Evolutionary conservation across 2,329 filamentous ascomycete genomes (phyloP), one percentile per base, ranked within the genome.

Genomic region (Cordyceps fumosorosea): DNA sequence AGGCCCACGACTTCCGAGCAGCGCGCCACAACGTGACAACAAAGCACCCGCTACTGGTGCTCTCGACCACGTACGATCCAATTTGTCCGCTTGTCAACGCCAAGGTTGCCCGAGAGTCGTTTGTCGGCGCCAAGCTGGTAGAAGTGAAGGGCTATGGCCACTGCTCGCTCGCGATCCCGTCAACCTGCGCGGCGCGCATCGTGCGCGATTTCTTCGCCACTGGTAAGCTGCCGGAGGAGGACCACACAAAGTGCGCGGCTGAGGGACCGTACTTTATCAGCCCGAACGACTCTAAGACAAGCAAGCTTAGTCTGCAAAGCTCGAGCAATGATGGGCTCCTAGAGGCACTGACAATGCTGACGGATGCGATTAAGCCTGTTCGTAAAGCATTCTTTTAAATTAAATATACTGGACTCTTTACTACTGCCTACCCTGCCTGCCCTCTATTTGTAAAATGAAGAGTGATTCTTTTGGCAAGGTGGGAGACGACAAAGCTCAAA

Each of bases 1-100:
- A 66, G 22, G 71, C 72, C 2, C 72, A 74, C 51, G 55, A 59
- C 18, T 74, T 71, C 29, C 58, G 64, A 5, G 70, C 71, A 0
- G 63, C 52, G 0, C 40, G 62, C n/a, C 45, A 26, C 2, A 60
- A 63, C 3, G 67, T 88, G 48, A 56, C 66, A 42, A 75, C 72
- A 1, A 65, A 64, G 0, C 66, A 74, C 37, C 73, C 73, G n/a
- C 53, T 75, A 1, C 67, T 75, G 0, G 67, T 75, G 1, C 62
- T 75, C 8, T 70, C 70, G 1, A 74, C 68, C 0, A 70, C 69
- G 0, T 73, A 71, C 34, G 73, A 76, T 5, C 85, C 85, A 0
- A 81, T 88, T 1, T 87, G 84, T 32, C 73, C 78, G 2, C 65
- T 79, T 0, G 65, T 72, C 0, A 79, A 77, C 3, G 77, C 77